phyloP scores from a whole-genome alignment of 768 basidiomycete genomes.

The Termitomyces sp. region DNA sequence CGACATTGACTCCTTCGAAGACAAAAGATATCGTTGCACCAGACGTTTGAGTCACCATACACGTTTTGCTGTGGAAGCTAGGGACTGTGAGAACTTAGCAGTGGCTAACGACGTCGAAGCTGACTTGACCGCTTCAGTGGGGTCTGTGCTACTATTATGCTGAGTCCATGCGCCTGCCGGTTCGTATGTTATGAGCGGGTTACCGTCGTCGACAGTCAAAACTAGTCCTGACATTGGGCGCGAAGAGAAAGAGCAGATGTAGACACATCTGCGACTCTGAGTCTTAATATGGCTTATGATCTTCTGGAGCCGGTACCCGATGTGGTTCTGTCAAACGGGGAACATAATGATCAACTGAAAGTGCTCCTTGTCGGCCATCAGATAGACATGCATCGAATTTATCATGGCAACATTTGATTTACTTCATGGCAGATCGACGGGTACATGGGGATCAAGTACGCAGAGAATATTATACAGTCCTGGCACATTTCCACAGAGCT shows the following conservation, averaged over 20 bases:
- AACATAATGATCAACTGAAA: background rate
- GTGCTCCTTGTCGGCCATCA: background rate
- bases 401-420: background rate
- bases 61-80: background rate
- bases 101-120: background rate
- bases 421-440: background rate
- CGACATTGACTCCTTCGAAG: conserved; percentile 3
- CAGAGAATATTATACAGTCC: background rate
- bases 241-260: background rate
- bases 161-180: background rate
- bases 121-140: background rate
- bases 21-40: conserved; percentile 8
- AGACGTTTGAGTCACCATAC: background rate
- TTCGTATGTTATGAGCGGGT: background rate
- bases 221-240: background rate
- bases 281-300: background rate
- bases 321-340: background rate
- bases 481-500: background rate
- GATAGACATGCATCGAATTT: background rate
- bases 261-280: background rate
- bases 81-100: background rate
- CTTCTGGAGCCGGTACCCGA: background rate
- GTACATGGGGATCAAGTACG: background rate
- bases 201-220: background rate
- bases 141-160: background rate